Conservation (phyloP, 108 stramenopile species). For the Pinguiococcus pyrenoidosus region DNA sequence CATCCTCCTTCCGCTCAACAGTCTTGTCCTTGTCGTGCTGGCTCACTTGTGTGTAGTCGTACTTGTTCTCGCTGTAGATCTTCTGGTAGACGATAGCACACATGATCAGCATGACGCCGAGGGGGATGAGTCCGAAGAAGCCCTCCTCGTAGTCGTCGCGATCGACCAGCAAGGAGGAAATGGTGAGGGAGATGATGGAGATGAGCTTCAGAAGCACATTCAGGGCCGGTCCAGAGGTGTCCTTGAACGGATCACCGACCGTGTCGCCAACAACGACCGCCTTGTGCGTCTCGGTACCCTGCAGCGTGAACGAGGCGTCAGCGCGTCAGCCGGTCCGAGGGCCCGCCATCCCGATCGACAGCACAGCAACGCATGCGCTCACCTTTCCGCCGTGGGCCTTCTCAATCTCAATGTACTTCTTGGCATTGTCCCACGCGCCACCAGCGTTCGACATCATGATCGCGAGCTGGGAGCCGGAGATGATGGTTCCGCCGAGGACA, state of each 20-base stretch:
- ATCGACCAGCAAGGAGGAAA: conserved; percentile 46
- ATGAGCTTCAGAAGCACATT: conserved; percentile 87
- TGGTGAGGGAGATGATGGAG: conserved; percentile 62
- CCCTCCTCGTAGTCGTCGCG: background rate
- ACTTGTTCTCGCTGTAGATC: too few relatives aligned
- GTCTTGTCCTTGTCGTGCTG: too few relatives aligned
- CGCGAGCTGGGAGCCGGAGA: conserved; percentile 59
- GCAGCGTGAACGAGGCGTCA: too few relatives aligned
- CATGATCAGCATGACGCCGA: conserved; percentile 4
- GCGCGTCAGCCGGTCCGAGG: too few relatives aligned
- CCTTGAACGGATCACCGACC: conserved; percentile 77
- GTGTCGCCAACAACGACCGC: conserved; percentile 85
- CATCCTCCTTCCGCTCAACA: too few relatives aligned
- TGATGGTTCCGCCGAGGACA: conserved; percentile 54
- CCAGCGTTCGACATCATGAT: conserved; percentile 93
- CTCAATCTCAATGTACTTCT: conserved; percentile 69
- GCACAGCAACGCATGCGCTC: too few relatives aligned
- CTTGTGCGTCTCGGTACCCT: conserved; percentile 80
- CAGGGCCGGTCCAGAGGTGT: conserved; percentile 62
- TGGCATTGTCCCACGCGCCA: conserved; percentile 93
- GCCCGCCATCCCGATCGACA: too few relatives aligned
- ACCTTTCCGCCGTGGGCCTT: conserved; percentile 51
- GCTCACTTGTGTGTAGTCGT: too few relatives aligned
- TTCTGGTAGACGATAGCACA: too few relatives aligned
- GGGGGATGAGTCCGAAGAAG: conserved; percentile 1